phyloP scores from a whole-genome alignment of 306 rosid genomes.

The Prunus persica region Prunus_persica_NCBIv2 NC_034013.1:17250001-17250500 shows the following conservation, averaged over 20 bases:
- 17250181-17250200: slow-evolving; percentile 18
- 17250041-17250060: slow-evolving; percentile 79
- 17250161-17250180: slow-evolving; percentile 20
- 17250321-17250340: slow-evolving; percentile 69
- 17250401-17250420: neutral
- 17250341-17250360: slow-evolving; percentile 70
- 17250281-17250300: slow-evolving; percentile 84
- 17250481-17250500: neutral
- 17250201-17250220: slow-evolving; percentile 52
- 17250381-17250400: slow-evolving; percentile 30
- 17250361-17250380: slow-evolving; percentile 79
- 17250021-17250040: slow-evolving; percentile 82
- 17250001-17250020: slow-evolving; percentile 81
- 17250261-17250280: slow-evolving; percentile 96
- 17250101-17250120: slow-evolving; percentile 85
- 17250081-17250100: slow-evolving; percentile 97
- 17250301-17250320: slow-evolving; percentile 79
- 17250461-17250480: neutral
- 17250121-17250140: slow-evolving; percentile 81
- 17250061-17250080: slow-evolving; percentile 93
- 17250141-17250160: slow-evolving; percentile 24
- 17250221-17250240: slow-evolving; percentile 87
- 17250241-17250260: slow-evolving; percentile 77
- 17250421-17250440: neutral
- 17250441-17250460: neutral